A percentile compares a stretch with the other conserved stretches of the same genome.
phyloP scores from a whole-genome alignment of 306 rosid genomes.

The Gastrolobium bilobum region DNA sequence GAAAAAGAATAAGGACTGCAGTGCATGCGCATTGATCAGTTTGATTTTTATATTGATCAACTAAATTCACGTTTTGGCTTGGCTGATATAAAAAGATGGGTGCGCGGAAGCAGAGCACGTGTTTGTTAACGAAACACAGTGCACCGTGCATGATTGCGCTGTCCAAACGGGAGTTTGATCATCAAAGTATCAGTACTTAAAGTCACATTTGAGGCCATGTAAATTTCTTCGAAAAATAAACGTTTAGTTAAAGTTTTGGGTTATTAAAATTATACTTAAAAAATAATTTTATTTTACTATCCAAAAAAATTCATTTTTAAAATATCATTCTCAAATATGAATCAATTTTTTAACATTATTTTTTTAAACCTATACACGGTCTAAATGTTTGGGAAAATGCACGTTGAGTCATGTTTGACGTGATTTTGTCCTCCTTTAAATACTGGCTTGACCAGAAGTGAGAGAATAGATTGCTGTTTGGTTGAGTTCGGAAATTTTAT shows the following conservation, averaged over 20 bases:
- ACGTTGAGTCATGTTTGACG: neutral
- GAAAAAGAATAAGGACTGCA: too few relatives aligned
- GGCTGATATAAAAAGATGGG: neutral
- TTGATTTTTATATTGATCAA: neutral
- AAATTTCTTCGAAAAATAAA: too few relatives aligned
- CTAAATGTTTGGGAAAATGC: neutral
- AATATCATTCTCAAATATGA: too few relatives aligned
- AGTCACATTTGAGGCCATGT: too few relatives aligned
- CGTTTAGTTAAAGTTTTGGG: too few relatives aligned
- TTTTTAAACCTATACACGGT: too few relatives aligned
- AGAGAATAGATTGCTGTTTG: neutral
- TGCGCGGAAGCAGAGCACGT: neutral
- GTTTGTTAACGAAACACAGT: neutral
- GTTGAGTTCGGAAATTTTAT: too few relatives aligned
- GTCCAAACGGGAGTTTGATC: neutral
- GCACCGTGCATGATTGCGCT: neutral
- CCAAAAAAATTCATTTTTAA: too few relatives aligned
- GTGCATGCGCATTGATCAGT: neutral
- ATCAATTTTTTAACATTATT: too few relatives aligned
- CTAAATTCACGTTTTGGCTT: neutral
- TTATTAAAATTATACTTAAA: too few relatives aligned
- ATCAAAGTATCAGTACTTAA: neutral
- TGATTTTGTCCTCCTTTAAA: neutral
- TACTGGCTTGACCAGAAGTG: neutral
- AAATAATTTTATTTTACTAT: too few relatives aligned